A percentile compares a stretch with the other conserved stretches of the same genome.
phyloP scores from a whole-genome alignment of 148 eudicot species.

The Vaccinium darrowii region DNA sequence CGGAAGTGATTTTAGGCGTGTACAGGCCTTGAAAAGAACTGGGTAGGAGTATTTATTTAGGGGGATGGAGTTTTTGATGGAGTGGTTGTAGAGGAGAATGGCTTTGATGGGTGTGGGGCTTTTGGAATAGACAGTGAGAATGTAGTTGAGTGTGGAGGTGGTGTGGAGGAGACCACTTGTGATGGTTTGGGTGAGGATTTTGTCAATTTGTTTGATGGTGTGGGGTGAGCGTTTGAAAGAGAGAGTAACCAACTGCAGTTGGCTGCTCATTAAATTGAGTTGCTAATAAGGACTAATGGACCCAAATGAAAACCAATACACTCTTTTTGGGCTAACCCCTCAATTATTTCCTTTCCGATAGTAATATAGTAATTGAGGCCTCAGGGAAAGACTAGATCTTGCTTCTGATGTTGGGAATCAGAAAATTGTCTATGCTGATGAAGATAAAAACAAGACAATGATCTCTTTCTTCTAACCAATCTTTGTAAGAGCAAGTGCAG shows the following conservation, averaged over 20 bases:
- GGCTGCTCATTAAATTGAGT: background rate
- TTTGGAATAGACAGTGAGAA: constrained; percentile 21
- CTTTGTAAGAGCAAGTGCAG: no score
- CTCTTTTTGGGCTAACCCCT: no score
- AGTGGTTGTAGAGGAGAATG: constrained; percentile 23
- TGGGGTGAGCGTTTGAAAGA: constrained; percentile 8
- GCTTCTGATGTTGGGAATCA: no score
- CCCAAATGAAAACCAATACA: no score
- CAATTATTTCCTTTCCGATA: no score
- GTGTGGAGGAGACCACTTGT: constrained; percentile 17
- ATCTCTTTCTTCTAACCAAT: no score
- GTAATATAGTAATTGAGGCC: no score
- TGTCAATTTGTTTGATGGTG: constrained; percentile 19
- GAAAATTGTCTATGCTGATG: no score
- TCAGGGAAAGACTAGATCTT: no score
- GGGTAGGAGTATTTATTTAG: constrained; percentile 26
- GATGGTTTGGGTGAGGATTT: constrained; percentile 22
- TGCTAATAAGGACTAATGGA: no score
- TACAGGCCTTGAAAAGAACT: constrained; percentile 18
- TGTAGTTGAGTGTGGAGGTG: constrained; percentile 19
- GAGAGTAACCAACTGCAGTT: background rate
- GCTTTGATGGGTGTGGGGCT: constrained; percentile 21
- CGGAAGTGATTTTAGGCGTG: background rate
- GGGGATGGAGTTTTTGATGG: background rate
- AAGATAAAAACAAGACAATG: no score